These are phyloP conservation scores for Clonostachys rhizophaga DNA, from an alignment of 2,329 filamentous ascomycete genomes.

Conservation along the genomic window DNA sequence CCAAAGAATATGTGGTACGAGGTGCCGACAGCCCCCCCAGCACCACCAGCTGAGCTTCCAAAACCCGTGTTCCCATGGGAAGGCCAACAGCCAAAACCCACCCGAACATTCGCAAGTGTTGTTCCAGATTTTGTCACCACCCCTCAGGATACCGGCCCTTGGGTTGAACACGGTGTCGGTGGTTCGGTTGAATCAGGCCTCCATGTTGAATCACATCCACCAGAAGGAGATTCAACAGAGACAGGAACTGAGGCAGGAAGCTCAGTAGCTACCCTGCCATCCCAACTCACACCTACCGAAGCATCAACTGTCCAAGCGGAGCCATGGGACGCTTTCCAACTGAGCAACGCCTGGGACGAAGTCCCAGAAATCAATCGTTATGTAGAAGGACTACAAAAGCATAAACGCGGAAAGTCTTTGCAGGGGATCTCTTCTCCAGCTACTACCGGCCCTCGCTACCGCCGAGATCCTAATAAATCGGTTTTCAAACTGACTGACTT, in stretches of 20 bases:
- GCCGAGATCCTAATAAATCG: constrained; percentile 11
- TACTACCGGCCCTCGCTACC: constrained; percentile 2
- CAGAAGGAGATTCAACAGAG: constrained; percentile 12
- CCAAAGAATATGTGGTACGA: constrained; percentile 87
- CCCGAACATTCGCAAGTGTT: constrained; percentile 52
- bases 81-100: constrained; percentile 52
- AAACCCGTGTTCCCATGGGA: constrained; percentile 92
- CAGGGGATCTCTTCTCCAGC: constrained; percentile 7
- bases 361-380: constrained; percentile 85
- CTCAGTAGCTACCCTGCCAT: constrained; percentile 5
- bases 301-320: constrained; percentile 41
- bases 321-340: constrained; percentile 67
- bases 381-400: constrained; percentile 70
- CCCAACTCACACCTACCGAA: constrained; percentile 31
- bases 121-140: background rate
- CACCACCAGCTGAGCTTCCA: constrained; percentile 47
- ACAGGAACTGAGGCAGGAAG: constrained; percentile 16
- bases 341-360: constrained; percentile 89
- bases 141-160: background rate
- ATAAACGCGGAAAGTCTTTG: constrained; percentile 29
- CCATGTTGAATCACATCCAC: background rate
- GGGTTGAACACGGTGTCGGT: background rate
- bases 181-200: background rate
- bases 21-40: constrained; percentile 61
- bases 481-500: constrained; percentile 79